A percentile compares a stretch with the other conserved stretches of the same genome.
Evolutionary conservation across 805 yeast species (phyloP).

Genomic region (Ogataea minuta): DNA sequence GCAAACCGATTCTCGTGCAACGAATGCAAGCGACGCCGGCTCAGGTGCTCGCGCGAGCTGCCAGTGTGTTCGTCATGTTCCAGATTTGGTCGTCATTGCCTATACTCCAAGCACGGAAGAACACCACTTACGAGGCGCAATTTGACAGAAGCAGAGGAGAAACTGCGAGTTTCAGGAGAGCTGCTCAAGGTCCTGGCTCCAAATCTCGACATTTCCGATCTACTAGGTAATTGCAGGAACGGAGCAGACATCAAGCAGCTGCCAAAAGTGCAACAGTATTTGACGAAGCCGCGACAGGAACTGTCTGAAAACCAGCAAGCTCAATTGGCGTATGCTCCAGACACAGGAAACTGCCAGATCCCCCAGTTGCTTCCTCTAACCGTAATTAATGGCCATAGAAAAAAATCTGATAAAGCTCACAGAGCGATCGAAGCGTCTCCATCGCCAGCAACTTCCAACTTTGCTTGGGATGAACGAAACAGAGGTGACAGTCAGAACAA

Average conservation of each 20-base stretch:
- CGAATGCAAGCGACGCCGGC: conserved; percentile 17
- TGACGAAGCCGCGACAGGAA: too few relatives aligned
- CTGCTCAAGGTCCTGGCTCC: conserved; percentile 7
- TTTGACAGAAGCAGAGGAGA: conserved; percentile 18
- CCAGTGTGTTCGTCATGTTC: conserved; percentile 15
- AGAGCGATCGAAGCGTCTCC: not conserved
- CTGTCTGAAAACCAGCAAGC: too few relatives aligned
- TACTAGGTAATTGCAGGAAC: conserved; percentile 10
- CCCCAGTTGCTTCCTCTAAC: conserved; percentile 14
- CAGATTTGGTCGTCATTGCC: conserved; percentile 16
- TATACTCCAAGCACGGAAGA: conserved; percentile 14
- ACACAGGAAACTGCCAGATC: not conserved
- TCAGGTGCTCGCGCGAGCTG: conserved; percentile 17
- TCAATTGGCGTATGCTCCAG: too few relatives aligned
- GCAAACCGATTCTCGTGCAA: conserved; percentile 12
- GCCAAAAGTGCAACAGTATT: conserved; percentile 5
- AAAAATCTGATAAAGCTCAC: not conserved
- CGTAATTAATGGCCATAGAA: conserved; percentile 3
- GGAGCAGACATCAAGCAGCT: conserved; percentile 9
- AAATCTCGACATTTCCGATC: conserved; percentile 5
- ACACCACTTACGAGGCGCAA: conserved; percentile 18
- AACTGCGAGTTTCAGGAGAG: conserved; percentile 10
- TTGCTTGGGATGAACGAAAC: conserved; percentile 15
- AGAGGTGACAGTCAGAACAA: not conserved
- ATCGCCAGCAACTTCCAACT: conserved; percentile 1